Evolutionary conservation across 306 rosid species (phyloP), one percentile per base, ranked within the genome.

Genomic region (Citrullus amarus): DNA sequence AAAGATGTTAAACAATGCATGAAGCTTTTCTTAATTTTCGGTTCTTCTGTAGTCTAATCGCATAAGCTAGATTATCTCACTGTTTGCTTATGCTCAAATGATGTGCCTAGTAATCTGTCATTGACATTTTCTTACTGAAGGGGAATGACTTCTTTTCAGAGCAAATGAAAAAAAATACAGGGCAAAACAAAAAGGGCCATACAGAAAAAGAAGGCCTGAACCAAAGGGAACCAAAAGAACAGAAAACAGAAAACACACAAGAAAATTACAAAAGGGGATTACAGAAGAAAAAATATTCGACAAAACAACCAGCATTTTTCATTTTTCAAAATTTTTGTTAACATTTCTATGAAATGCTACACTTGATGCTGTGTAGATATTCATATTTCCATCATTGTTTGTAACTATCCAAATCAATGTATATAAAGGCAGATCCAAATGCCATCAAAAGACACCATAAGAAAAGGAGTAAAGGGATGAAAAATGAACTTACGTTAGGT

Each of bases 401-500:
- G 36, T 44, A 22, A 61, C 41, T 30, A 63, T 73, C 16, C 38
- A 73, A 14, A 50, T 50, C 60, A 30, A 30, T 10, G 25, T 50
- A 16, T 51, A 50, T 51, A 25, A 9, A 46, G 22, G 44, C 32
- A 2, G 39, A 7, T 9, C 34, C 18, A 68, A 22, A 43, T 68
- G 7, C 30, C 43, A 20, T 25, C 14, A 17, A 18, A 25, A 76
- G 38, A 75, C 50, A 11, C 68, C 63, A 44, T 13, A 3, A 62
- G 44, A 56, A 77, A 50, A 12, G 56, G n/a, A 22, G 15, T 10
- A 20, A 9, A 43, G 51, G 32, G 28, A 53, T 57, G 78, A 70
- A 68, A 30, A 80, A 25, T 65, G 46, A 79, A 82, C 92, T 85
- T 83, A 95, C 97, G 81, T 92, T 92, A 20, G 93, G 93, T 70